Base-by-base conservation (phyloP, 2,329 filamentous ascomycete genomes). In the Thermomyces lanuginosus region DNA sequence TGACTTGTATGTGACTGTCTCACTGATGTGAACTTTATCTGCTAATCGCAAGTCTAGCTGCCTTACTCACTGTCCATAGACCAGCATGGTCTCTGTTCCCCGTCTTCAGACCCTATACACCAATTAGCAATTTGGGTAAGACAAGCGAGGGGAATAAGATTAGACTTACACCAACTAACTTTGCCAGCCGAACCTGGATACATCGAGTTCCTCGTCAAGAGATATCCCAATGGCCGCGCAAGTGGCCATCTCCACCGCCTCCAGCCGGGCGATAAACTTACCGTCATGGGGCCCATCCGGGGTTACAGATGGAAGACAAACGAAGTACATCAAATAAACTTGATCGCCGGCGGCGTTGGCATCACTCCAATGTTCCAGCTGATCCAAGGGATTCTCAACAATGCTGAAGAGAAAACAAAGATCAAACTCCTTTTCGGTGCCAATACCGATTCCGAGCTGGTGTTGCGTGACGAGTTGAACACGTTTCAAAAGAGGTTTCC, bases 281-380 rank as follows among this genome's bases (percentile, higher is more conserved):
- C 61, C 21, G 70, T 79, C 38, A 57, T 64, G 4, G 56, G 59
- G 0, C 56, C 65, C 3, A 49, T 79, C 3, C 58, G 57, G 10
- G 65, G 61, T 14, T 65, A 66, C 44, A 40, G 49, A 17, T 76
- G 67, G 64, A 61, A 55, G 12, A 53, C 64, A 15, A 57, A 57
- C 28, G 38, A 49, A 27, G 41, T 51, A 53, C 44, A 57, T 48
- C 60, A 66, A 34, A 48, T 81, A n/a, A 64, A 68, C 2, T 58
- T 79, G 20, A 65, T 81, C 22, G 76, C 76, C 1, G 76, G 76
- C 22, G 76, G 76, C 8, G 73, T 72, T 0, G 76, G 76, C 10
- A 77, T 82, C 36, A 80, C 75, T 0, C 76, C 76, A 0, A 63
- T 75, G 36, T 78, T 69, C 44, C 71, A 76, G 44, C 61, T 78